Conservation (phyloP, 768 basidiomycete species). For the Phanerochaete carnosa region DNA sequence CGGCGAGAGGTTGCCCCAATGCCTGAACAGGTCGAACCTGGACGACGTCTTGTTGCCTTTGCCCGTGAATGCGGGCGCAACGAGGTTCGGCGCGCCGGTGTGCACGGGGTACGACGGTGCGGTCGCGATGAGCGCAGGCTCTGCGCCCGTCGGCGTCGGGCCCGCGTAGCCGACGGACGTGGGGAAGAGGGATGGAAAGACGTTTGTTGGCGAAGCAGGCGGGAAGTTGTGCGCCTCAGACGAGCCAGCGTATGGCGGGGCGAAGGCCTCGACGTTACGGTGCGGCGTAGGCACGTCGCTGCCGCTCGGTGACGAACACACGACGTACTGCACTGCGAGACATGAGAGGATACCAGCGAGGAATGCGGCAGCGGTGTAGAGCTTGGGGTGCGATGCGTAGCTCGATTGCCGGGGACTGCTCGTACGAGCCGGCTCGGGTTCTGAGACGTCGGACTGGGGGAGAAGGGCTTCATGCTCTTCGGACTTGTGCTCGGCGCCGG, state of each 20-base stretch:
- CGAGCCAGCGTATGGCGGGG: constrained; percentile 70
- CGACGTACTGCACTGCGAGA: constrained; percentile 3
- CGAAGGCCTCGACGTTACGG: constrained; percentile 34
- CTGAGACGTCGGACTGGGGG: not conserved
- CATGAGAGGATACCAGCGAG: constrained; percentile 3
- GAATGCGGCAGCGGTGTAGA: constrained; percentile 49
- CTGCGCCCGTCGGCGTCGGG: constrained; percentile 75
- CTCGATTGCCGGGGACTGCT: not conserved
- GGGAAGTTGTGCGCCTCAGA: constrained; percentile 69
- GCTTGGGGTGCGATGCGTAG: not conserved
- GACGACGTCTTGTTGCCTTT: constrained; percentile 14
- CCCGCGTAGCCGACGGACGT: constrained; percentile 76
- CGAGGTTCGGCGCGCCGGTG: constrained; percentile 61
- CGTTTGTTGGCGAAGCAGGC: constrained; percentile 71
- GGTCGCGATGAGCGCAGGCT: constrained; percentile 67
- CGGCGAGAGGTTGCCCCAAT: constrained; percentile 84
- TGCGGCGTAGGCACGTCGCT: not conserved
- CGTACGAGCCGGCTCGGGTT: not conserved
- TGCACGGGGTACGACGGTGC: constrained; percentile 80
- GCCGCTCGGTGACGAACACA: not conserved
- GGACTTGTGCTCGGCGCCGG: constrained; percentile 10
- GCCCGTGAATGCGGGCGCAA: constrained; percentile 42
- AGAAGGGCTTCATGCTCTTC: constrained; percentile 12
- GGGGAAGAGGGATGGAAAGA: constrained; percentile 70
- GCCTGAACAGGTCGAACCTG: constrained; percentile 64